These are phyloP conservation scores for Vinca minor DNA, from an alignment of 257 asterid genomes.

Conservation along the genomic window DNA sequence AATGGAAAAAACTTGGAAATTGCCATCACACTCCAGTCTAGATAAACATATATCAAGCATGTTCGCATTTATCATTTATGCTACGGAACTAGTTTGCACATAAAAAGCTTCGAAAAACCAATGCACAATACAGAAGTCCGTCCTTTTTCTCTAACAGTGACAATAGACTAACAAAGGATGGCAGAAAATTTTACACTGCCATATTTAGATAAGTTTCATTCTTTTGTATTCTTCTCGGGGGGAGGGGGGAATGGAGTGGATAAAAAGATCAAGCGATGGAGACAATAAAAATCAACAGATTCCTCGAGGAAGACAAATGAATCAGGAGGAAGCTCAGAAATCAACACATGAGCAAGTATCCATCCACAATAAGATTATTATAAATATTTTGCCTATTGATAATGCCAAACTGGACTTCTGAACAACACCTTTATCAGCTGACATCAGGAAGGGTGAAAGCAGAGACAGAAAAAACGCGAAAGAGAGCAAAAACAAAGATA, in stretches of 20 bases:
- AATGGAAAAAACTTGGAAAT: background rate
- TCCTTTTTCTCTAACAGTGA: too few relatives aligned
- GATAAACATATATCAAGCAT: background rate
- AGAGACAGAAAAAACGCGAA: background rate
- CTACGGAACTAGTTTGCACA: background rate
- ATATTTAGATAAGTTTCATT: too few relatives aligned
- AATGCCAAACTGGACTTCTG: background rate
- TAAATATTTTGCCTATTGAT: background rate
- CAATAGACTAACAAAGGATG: too few relatives aligned
- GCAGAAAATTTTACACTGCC: background rate
- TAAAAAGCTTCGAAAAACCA: too few relatives aligned
- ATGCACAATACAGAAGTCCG: background rate
- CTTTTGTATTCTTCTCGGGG: background rate
- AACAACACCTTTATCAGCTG: background rate
- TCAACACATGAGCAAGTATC: background rate
- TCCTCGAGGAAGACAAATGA: background rate
- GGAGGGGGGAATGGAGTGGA: background rate
- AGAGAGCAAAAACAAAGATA: background rate
- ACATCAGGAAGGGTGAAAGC: background rate
- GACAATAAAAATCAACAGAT: background rate
- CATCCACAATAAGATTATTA: background rate
- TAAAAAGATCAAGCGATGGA: background rate
- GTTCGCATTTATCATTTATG: background rate
- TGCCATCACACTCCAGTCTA: background rate
- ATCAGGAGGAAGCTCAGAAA: background rate